These are phyloP conservation scores for Phaeophleospora eucalypticola DNA, from an alignment of 2,329 filamentous ascomycete species.

Conservation along the genomic window DNA sequence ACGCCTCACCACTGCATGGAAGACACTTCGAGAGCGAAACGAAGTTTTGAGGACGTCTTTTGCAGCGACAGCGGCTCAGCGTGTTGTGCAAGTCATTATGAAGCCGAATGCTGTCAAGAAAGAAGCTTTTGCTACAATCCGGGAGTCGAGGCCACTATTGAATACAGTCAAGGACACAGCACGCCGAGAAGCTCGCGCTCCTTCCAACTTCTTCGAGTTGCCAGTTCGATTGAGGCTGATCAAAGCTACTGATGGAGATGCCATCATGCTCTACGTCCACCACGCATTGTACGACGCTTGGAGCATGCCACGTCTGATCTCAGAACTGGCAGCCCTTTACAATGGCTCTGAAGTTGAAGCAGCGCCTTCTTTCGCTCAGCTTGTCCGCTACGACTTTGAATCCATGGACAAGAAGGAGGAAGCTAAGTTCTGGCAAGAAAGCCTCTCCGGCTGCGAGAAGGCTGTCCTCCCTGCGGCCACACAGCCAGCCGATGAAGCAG, in stretches of 20 bases:
- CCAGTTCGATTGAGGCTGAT: slow-evolving; percentile 11
- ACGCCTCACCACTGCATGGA: slow-evolving; percentile 7
- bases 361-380: slow-evolving; percentile 6
- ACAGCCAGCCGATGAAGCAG: background rate
- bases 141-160: background rate
- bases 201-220: slow-evolving; percentile 10
- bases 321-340: slow-evolving; percentile 9
- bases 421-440: slow-evolving; percentile 9
- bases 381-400: slow-evolving; percentile 7
- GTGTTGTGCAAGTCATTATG: slow-evolving; percentile 9
- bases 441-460: slow-evolving; percentile 5
- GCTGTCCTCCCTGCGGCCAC: slow-evolving; percentile 6
- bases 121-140: slow-evolving; percentile 4
- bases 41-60: slow-evolving; percentile 14
- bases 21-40: slow-evolving; percentile 8
- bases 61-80: background rate
- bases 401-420: slow-evolving; percentile 5
- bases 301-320: slow-evolving; percentile 13
- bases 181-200: slow-evolving; percentile 7
- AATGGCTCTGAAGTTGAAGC: slow-evolving; percentile 1
- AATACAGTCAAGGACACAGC: slow-evolving; percentile 9
- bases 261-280: slow-evolving; percentile 14
- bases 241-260: slow-evolving; percentile 9
- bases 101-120: slow-evolving; percentile 2
- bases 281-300: slow-evolving; percentile 18